Evolutionary conservation across 495 filamentous ascomycete species (phyloP).

Genomic region (Neurospora sp.): DNA sequence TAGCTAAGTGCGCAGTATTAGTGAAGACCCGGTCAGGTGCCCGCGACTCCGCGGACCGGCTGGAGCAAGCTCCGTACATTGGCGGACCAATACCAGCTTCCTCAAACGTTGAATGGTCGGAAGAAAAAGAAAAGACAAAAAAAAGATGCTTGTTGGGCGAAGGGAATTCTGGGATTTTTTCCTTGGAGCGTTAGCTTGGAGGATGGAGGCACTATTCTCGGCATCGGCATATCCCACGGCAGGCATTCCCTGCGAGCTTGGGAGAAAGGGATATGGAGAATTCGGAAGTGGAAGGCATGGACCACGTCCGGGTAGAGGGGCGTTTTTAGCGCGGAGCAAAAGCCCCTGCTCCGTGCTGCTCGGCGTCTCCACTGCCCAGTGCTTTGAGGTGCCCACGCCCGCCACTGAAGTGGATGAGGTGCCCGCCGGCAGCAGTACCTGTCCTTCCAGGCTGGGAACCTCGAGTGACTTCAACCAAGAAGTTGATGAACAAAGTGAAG

Average conservation of each 20-base stretch:
- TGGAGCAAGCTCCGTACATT: neutral
- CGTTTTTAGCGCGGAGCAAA: slow-evolving; percentile 6
- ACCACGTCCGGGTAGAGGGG: neutral
- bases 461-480: neutral
- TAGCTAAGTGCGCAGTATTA: neutral
- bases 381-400: neutral
- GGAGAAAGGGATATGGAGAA: neutral
- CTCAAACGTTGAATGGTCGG: neutral
- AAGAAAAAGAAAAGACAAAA: neutral
- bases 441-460: neutral
- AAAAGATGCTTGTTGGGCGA: neutral
- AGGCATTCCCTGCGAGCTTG: neutral
- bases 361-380: neutral
- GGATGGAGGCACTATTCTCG: neutral
- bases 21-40: neutral
- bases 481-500: neutral
- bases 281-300: neutral
- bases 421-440: neutral
- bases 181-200: neutral
- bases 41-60: neutral
- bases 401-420: neutral
- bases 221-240: neutral
- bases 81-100: neutral
- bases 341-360: slow-evolving; percentile 1
- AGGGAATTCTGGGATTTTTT: neutral